Percentiles rank a stretch among this genome's conserved stretches.
Conservation (phyloP, 2,329 filamentous ascomycete species). For the Rhynchosporium graminicola region DNA sequence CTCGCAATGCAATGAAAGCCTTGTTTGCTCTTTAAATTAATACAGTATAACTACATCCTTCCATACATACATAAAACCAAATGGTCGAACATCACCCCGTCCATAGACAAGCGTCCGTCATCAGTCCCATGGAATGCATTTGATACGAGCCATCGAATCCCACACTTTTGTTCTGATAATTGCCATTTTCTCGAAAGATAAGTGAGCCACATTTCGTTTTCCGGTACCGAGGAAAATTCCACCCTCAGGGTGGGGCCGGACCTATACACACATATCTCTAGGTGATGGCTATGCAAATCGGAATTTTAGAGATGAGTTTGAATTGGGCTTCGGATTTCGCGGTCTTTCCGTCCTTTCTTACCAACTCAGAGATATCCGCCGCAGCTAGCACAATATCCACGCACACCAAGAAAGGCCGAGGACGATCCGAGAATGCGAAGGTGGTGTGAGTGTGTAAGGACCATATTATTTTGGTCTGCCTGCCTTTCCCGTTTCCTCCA, state of each 20-base stretch:
- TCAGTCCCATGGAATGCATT: too few species aligned
- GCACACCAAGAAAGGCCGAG: background rate
- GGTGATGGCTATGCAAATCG: too few species aligned
- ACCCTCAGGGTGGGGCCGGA: background rate
- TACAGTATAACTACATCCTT: background rate
- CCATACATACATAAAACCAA: background rate
- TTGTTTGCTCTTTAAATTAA: too few species aligned
- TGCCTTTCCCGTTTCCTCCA: background rate
- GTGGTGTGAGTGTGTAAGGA: slow-evolving; percentile 5
- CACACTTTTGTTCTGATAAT: background rate
- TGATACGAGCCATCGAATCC: slow-evolving; percentile 10
- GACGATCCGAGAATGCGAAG: slow-evolving; percentile 1
- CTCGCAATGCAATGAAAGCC: too few species aligned
- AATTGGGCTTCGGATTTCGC: background rate
- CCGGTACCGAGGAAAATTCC: background rate
- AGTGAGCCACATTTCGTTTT: slow-evolving; percentile 1
- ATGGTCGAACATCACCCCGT: too few species aligned
- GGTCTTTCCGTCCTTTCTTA: too few species aligned
- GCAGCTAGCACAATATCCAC: background rate
- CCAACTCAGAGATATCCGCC: background rate
- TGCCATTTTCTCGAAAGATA: background rate
- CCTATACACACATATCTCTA: background rate
- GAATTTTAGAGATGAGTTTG: too few species aligned
- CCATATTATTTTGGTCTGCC: slow-evolving; percentile 7
- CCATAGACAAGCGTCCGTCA: too few species aligned